Evolutionary conservation across 768 basidiomycete genomes (phyloP), one percentile per base, ranked within the genome.

Genomic region (Boletus huronensis): DNA sequence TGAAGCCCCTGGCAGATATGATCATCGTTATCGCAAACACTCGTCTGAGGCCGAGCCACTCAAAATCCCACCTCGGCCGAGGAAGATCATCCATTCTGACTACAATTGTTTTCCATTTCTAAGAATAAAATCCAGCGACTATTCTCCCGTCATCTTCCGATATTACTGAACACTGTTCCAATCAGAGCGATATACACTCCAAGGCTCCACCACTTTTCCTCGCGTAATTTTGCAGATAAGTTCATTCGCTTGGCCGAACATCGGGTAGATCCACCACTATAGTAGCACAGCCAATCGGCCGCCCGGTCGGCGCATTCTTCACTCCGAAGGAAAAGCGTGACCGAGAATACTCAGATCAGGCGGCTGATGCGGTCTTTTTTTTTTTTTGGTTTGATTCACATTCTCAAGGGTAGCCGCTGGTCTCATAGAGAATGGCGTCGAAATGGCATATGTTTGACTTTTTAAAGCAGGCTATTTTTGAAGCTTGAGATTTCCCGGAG

Each of bases 271-370:
- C 49, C 43, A 52, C 9, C n/a, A n/a, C 5, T 10, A 26, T 5
- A n/a, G n/a, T 9, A 19, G 39, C 59, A 64, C 63, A 58, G 62
- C 59, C 56, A 16, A 26, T 50, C 52, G 57, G 46, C 44, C 45
- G 44, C 50, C 40, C 25, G 31, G 17, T 52, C 59, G 62, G 57
- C 35, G 42, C 2, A 23, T 47, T 53, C 47, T 38, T 40, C 38
- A 43, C 38, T 42, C 59, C 59, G 63, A 50, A 39, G 13, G 7
- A n/a, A 19, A 38, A 35, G 6, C 16, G 48, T 28, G 44, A 25
- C 28, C 16, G 11, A 54, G 32, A 48, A 57, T 6, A 36, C 41
- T 36, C 32, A 16, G 25, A 57, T 49, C 32, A 25, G 9, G 2
- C 35, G 17, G n/a, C 32, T 40, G 57, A 58, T 44, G 19, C 8